Conservation (phyloP, 371 early-diverging fungal species). For the Mortierella sp. region DNA sequence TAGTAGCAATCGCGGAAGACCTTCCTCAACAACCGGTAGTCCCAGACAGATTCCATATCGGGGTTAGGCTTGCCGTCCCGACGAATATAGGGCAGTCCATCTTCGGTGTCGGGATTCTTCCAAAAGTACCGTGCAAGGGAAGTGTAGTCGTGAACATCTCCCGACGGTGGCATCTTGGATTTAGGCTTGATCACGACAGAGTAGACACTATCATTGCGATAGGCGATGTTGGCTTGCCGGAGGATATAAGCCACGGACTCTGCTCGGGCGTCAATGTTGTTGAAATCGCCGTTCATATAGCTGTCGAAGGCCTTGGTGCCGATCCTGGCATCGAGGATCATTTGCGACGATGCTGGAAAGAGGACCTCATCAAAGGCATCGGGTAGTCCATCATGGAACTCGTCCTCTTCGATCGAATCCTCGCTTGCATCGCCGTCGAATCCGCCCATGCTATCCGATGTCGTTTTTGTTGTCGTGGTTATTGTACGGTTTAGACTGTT, state of each 20-base stretch:
- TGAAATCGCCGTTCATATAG: constrained; percentile 14
- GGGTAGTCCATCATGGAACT: constrained; percentile 28
- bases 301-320: constrained; percentile 18
- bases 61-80: constrained; percentile 61
- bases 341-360: constrained; percentile 23
- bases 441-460: background rate
- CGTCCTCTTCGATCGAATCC: constrained; percentile 6
- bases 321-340: constrained; percentile 26
- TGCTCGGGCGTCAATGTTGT: constrained; percentile 16
- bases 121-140: constrained; percentile 63
- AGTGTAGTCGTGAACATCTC: constrained; percentile 62
- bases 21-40: constrained; percentile 52
- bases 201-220: constrained; percentile 47
- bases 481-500: background rate
- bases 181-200: constrained; percentile 61
- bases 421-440: constrained; percentile 1
- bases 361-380: constrained; percentile 28
- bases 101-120: constrained; percentile 51
- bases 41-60: constrained; percentile 56
- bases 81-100: constrained; percentile 61
- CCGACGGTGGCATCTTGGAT: constrained; percentile 55
- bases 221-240: constrained; percentile 42
- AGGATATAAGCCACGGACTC: constrained; percentile 28
- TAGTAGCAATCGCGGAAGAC: constrained; percentile 58
- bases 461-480: background rate